Base-by-base conservation (phyloP, 306 rosid species). In the Mimosa pudica region DNA sequence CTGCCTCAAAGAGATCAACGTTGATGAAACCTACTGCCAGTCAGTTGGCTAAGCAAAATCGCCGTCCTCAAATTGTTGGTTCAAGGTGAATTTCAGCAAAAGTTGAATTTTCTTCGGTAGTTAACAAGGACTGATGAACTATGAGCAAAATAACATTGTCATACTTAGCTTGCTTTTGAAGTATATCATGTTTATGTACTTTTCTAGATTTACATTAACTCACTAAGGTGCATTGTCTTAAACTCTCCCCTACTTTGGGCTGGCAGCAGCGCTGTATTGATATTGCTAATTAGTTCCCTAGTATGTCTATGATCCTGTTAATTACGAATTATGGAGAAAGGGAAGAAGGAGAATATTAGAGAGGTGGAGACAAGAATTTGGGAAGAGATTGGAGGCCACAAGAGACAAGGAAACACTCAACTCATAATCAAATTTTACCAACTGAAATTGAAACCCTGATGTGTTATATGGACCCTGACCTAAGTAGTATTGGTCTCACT, bases 1-100 rank as follows among this genome's bases (percentile, higher is more conserved):
- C 84, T 81, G 64, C 42, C 58, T 74, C 82, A 57, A 86, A 88
- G 89, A 84, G 87, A 83, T 91, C 97, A 63, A 95, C 98, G 46
- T 88, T 95, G 85, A 89, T 95, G 97, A 95, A 92, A 83, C 95
- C 98, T 73, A 92, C 98, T 32, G 97, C 95, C 42, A 91, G 98
- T 88, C 98, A 87, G 77, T 85, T 95, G 71, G 98, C 98, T n/a
- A 92, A 93, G 86, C 95, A 90, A 82, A 89, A 88, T 68, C 78
- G 79, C 10, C 76, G 82, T 38, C 47, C 73, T 68, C 90, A 83
- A 73, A 72, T 32, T 84, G 80, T 84, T 83, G 83, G 85, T 75
- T 89, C 88, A 68, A 91, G 97, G 99, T 95, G 80, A 83, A 62
- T 82, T 14, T 66, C 75, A 63, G 70, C 82, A 79, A 17, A 81